These are phyloP conservation scores for Amanita pallidorosea DNA, from an alignment of 768 basidiomycete genomes.

Conservation along the genomic window DNA sequence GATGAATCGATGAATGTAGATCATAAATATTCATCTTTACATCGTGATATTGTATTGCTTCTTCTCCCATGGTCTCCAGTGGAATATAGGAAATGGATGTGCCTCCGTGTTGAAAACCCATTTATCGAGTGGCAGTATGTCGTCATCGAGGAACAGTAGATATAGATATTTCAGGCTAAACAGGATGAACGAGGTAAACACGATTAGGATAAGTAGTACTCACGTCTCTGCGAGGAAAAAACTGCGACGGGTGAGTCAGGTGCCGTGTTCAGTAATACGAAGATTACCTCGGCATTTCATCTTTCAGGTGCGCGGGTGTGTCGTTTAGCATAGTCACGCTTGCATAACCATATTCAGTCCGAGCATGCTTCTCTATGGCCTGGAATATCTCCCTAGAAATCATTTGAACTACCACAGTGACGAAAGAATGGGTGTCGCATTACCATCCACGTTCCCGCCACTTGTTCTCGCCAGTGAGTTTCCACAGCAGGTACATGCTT, in stretches of 20 bases:
- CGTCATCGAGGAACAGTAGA: constrained; percentile 55
- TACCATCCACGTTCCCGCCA: constrained; percentile 48
- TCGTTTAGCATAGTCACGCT: constrained; percentile 27
- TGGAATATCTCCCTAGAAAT: constrained; percentile 26
- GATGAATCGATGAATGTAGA: no score
- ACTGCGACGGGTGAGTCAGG: constrained; percentile 11
- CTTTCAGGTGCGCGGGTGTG: constrained; percentile 17
- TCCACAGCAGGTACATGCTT: constrained; percentile 43
- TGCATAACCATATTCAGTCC: constrained; percentile 35
- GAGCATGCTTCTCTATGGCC: constrained; percentile 36
- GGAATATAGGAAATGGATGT: constrained; percentile 69
- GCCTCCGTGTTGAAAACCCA: constrained; percentile 64
- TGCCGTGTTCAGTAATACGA: not conserved
- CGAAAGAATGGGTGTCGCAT: constrained; percentile 6
- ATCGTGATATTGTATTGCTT: constrained; percentile 27
- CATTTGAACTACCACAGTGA: not conserved
- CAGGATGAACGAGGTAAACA: not conserved
- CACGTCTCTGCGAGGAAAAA: constrained; percentile 37
- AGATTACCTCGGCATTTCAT: constrained; percentile 45
- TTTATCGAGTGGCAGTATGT: constrained; percentile 38
- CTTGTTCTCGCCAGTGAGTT: constrained; percentile 33
- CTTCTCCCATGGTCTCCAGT: constrained; percentile 49
- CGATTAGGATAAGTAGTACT: constrained; percentile 6
- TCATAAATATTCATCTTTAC: not conserved
- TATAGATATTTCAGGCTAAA: constrained; percentile 58